phyloP scores from a whole-genome alignment of 1,284 basidiomycete species.

The Boletus holoroseus region DNA sequence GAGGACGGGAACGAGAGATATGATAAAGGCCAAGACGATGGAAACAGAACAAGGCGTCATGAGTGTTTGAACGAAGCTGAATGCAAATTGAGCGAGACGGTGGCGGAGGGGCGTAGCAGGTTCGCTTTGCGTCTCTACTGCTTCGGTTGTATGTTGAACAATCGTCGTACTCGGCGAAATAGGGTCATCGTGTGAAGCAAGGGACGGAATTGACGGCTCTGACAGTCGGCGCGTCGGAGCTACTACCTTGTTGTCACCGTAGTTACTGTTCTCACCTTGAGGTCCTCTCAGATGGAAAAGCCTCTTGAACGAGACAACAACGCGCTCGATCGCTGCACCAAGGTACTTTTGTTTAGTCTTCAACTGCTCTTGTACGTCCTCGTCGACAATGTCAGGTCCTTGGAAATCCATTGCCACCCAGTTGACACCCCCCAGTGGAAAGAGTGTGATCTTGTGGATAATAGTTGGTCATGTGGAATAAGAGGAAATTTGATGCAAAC shows the following conservation, averaged over 20 bases:
- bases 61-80: constrained; percentile 40
- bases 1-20: constrained; percentile 60
- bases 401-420: constrained; percentile 55
- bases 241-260: constrained; percentile 11
- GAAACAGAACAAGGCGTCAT: constrained; percentile 54
- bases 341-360: constrained; percentile 29
- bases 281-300: background rate
- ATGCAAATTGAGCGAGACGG: constrained; percentile 15
- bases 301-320: background rate
- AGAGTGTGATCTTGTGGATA: constrained; percentile 51
- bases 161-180: constrained; percentile 5
- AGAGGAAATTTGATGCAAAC: constrained; percentile 12
- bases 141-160: background rate
- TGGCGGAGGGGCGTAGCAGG: background rate
- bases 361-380: constrained; percentile 44
- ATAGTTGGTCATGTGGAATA: background rate
- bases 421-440: constrained; percentile 52
- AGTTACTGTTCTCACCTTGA: background rate
- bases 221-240: background rate
- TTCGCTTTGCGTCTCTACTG: background rate
- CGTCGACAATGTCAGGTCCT: constrained; percentile 55
- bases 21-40: constrained; percentile 61
- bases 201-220: background rate
- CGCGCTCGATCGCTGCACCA: constrained; percentile 15
- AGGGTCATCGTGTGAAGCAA: background rate